phyloP scores from a whole-genome alignment of 495 filamentous ascomycete species.

The Tuber indicum region DNA sequence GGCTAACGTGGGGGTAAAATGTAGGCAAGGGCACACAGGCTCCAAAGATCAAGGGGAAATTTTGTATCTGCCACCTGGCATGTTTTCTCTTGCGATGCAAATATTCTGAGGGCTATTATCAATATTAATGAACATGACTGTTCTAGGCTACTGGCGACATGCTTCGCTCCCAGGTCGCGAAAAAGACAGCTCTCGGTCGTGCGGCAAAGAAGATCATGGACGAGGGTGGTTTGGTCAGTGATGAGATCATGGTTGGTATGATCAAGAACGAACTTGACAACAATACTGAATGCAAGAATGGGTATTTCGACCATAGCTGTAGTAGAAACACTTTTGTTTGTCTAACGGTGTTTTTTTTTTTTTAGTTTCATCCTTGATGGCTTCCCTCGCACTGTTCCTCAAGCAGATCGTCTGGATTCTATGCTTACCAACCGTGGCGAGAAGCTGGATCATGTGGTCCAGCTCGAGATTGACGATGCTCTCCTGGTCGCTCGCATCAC shows the following conservation, averaged over 20 bases:
- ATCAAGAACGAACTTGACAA: conserved; percentile 92
- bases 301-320: conserved; percentile 50
- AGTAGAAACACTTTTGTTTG: conserved; percentile 11
- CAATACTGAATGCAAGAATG: conserved; percentile 93
- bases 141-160: conserved; percentile 93
- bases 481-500: conserved; percentile 94
- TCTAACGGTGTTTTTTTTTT: conserved; percentile 3
- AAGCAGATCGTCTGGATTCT: conserved; percentile 86
- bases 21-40: conserved; percentile 98
- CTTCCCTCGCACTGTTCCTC: conserved; percentile 91
- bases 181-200: conserved; percentile 88
- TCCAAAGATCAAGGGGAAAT: conserved; percentile 95
- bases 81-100: conserved; percentile 35
- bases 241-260: conserved; percentile 99
- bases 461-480: conserved; percentile 92
- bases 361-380: conserved; percentile 95
- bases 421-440: conserved; percentile 72
- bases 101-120: conserved; percentile 4
- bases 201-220: conserved; percentile 99
- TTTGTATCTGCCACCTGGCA: conserved; percentile 93
- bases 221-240: conserved; percentile 90
- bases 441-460: conserved; percentile 84
- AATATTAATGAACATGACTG: conserved; percentile 12
- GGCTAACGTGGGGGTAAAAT: conserved; percentile 29
- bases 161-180: conserved; percentile 95